Evolutionary conservation across 176 grass and related monocot genomes (phyloP).

Genomic region (Zoysia japonica): DNA sequence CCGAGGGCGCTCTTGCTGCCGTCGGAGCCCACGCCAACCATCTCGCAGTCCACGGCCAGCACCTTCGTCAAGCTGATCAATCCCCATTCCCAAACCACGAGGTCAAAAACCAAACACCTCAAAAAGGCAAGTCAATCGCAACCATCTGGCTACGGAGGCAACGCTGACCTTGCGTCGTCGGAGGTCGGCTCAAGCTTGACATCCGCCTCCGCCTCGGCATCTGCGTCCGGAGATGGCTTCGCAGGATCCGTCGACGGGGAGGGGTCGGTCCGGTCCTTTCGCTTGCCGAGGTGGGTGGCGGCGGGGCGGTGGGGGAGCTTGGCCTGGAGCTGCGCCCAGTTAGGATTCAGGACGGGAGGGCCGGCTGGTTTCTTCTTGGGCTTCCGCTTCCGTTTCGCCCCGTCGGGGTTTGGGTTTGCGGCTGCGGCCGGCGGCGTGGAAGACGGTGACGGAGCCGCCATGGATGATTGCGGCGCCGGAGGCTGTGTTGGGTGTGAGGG

Average conservation of each 20-base stretch:
- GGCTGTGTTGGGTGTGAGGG: background rate
- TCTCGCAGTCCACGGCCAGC: slow-evolving; percentile 88
- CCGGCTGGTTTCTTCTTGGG: slow-evolving; percentile 34
- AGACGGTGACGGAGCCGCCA: slow-evolving; percentile 28
- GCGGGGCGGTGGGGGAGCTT: slow-evolving; percentile 56
- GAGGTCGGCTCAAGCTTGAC: slow-evolving; percentile 65
- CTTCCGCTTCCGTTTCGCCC: slow-evolving; percentile 37
- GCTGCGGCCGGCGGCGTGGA: slow-evolving; percentile 23
- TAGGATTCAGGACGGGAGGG: slow-evolving; percentile 61
- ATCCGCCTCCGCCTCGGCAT: background rate
- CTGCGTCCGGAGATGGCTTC: slow-evolving; percentile 16
- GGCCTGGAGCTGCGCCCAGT: slow-evolving; percentile 88
- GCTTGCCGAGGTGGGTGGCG: slow-evolving; percentile 39
- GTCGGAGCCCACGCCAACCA: slow-evolving; percentile 74
- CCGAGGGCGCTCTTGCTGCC: slow-evolving; percentile 79
- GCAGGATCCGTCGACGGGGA: slow-evolving; percentile 30
- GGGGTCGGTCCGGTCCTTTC: slow-evolving; percentile 30
- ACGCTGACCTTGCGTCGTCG: slow-evolving; percentile 57
- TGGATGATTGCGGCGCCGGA: slow-evolving; percentile 40
- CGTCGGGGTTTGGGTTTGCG: slow-evolving; percentile 26
- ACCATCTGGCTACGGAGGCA: background rate
- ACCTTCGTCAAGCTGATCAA: slow-evolving; percentile 67
- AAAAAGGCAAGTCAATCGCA: slow-evolving; percentile 17
- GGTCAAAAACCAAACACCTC: slow-evolving; percentile 27
- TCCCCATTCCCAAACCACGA: slow-evolving; percentile 13